Conservation (phyloP, 495 filamentous ascomycete species). For the Zalerion maritima region DNA sequence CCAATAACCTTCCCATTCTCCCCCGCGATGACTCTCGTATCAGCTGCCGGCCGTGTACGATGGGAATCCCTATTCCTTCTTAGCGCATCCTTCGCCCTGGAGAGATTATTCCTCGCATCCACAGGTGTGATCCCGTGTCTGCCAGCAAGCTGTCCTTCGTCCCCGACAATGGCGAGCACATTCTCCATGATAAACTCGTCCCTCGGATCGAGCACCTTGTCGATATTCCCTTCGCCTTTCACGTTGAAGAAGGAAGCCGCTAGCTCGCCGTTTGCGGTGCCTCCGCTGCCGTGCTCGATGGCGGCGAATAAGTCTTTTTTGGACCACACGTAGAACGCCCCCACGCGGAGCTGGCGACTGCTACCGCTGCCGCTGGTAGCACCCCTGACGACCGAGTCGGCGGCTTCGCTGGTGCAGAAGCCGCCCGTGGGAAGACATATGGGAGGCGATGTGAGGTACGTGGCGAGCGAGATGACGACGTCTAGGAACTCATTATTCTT, state of each 20-base stretch:
- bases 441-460: slow-evolving; percentile 60
- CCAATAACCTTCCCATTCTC: slow-evolving; percentile 90
- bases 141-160: slow-evolving; percentile 52
- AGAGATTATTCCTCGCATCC: slow-evolving; percentile 55
- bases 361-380: too few relatives aligned
- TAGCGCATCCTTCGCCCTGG: slow-evolving; percentile 52
- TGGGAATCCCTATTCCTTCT: slow-evolving; percentile 57
- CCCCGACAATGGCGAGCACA: slow-evolving; percentile 30
- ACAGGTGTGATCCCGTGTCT: slow-evolving; percentile 67
- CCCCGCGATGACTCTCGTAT: slow-evolving; percentile 78
- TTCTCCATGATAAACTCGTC: slow-evolving; percentile 89
- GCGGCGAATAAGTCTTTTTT: slow-evolving; percentile 71
- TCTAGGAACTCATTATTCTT: slow-evolving; percentile 49
- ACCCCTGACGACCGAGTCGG: slow-evolving; percentile 66
- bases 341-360: slow-evolving; percentile 79
- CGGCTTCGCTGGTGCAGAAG: slow-evolving; percentile 83
- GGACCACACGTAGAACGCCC: slow-evolving; percentile 94
- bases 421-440: slow-evolving; percentile 55
- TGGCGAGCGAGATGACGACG: slow-evolving; percentile 67
- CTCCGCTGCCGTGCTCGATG: slow-evolving; percentile 51
- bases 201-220: slow-evolving; percentile 68
- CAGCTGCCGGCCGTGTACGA: slow-evolving; percentile 64
- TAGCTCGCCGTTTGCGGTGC: too few relatives aligned
- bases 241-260: slow-evolving; percentile 80
- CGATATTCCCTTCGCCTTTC: slow-evolving; percentile 74